Evolutionary conservation across 2,329 filamentous ascomycete species (phyloP), one percentile per base, ranked within the genome.

Genomic region (Tolypocladium tundrense): DNA sequence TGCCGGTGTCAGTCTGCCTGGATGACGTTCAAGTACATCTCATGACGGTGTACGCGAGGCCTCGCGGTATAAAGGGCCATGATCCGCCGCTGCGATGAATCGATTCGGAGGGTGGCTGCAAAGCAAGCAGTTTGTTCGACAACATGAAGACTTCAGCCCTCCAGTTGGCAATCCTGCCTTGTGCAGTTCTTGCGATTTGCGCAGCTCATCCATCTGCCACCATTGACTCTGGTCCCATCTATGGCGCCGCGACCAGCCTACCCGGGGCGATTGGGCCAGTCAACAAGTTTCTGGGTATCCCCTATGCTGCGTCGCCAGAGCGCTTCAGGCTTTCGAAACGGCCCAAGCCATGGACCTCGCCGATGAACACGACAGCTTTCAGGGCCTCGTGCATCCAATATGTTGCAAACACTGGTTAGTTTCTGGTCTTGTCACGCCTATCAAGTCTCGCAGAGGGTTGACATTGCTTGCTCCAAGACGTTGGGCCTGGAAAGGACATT

Each of bases 281-380:
- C 2, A 61, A 63, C 40, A 64, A 63, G 54, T 66, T 63, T 33
- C 55, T 68, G 0, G 63, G 62, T 4, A 62, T 68, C 27, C 64
- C 63, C 0, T 67, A 64, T 37, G 62, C 64, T 0, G 59, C 58
- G 0, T 57, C 55, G 8, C 62, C 65, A 0, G 43, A 63, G 13
- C 59, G 64, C 0, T 67, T 66, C 40, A 45, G 55, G 1, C 62
- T 61, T 1, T 55, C 63, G 0, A 41, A 37, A 41, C 59, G 58
- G 13, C 55, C 63, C 9, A n/a, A 45, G 21, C 43, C 55, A 40
- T 68, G 66, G 64, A 63, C 24, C 3, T 16, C 14, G n/a, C 55
- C 58, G 0, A 57, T 48, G 21, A 57, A 63, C 31, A 45, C 61
- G 1, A 61, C 53, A 2, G 43, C 50, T 3, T 66, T 66, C 54